Conservation (phyloP, 208 protist genomes). For the Plasmodiophora brassicae region DNA sequence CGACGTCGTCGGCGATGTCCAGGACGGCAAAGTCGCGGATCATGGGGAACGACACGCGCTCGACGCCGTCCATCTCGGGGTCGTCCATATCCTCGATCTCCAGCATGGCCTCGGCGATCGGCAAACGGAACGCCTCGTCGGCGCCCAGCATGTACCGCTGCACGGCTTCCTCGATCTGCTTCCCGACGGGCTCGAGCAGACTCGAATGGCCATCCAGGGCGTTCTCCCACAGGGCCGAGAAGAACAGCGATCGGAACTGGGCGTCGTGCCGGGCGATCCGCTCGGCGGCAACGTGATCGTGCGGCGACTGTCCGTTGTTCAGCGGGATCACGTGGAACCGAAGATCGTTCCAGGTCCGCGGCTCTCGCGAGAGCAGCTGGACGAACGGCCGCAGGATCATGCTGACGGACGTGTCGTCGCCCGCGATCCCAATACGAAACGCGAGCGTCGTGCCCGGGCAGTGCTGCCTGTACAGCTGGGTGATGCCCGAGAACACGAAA, state of each 20-base stretch:
- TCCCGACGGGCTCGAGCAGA: not conserved
- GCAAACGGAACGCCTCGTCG: not conserved
- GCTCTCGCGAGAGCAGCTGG: not conserved
- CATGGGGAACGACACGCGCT: not conserved
- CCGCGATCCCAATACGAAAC: not conserved
- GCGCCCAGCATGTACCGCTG: not conserved
- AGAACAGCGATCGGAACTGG: not conserved
- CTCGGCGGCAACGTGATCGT: not conserved
- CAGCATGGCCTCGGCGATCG: not conserved
- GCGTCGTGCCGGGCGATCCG: not conserved
- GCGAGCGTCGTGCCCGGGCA: not conserved
- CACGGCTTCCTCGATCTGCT: not conserved
- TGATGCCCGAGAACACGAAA: not conserved
- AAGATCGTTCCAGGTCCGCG: not conserved
- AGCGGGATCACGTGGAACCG: constrained; percentile 1
- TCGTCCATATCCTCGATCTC: not conserved
- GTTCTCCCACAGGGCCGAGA: not conserved
- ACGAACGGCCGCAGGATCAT: constrained; percentile 22
- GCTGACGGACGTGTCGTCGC: not conserved
- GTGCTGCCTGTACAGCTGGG: not conserved
- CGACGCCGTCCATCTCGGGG: not conserved
- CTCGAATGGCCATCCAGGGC: not conserved
- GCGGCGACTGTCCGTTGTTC: not conserved
- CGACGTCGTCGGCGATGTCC: not conserved
- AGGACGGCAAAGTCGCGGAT: not conserved